Percentiles rank a stretch among this genome's conserved stretches.
Evolutionary conservation across 2,329 filamentous ascomycete species (phyloP).

Genomic region (Thelonectria olida): DNA sequence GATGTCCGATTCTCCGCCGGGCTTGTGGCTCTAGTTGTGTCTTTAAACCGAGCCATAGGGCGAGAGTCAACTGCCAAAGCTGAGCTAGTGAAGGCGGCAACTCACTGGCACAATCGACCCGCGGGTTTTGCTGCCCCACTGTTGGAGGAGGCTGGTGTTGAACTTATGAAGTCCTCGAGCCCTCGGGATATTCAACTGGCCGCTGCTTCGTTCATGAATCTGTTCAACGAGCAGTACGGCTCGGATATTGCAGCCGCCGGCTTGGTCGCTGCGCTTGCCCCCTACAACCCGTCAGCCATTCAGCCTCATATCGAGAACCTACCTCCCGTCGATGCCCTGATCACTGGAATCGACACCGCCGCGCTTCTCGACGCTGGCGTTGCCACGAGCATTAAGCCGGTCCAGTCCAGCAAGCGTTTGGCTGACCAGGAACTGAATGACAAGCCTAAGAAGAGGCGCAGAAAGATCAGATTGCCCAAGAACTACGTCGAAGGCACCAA

Average conservation of each 20-base stretch:
- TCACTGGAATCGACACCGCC: constrained; percentile 67
- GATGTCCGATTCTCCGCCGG: constrained; percentile 86
- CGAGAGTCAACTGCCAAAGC: constrained; percentile 76
- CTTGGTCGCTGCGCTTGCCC: constrained; percentile 83
- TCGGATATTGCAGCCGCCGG: constrained; percentile 81
- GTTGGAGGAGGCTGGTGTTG: constrained; percentile 82
- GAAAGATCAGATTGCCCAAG: constrained; percentile 73
- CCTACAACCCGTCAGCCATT: constrained; percentile 64
- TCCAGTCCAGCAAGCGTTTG: constrained; percentile 59
- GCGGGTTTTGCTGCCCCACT: constrained; percentile 64
- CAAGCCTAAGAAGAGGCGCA: constrained; percentile 64
- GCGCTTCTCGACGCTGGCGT: constrained; percentile 75
- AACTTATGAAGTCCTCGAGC: constrained; percentile 80
- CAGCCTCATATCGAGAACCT: constrained; percentile 65
- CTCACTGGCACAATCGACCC: constrained; percentile 78
- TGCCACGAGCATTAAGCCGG: constrained; percentile 49
- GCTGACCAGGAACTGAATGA: constrained; percentile 47
- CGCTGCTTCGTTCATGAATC: constrained; percentile 78
- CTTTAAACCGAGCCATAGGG: constrained; percentile 80
- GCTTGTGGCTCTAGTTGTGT: constrained; percentile 80
- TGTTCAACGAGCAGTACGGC: constrained; percentile 71
- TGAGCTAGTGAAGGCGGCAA: constrained; percentile 81
- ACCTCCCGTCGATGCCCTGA: constrained; percentile 69
- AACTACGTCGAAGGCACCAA: constrained; percentile 80
- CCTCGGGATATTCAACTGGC: constrained; percentile 75